Conservation (phyloP, 257 asterid species). For the Nicotiana noctiflora region DNA sequence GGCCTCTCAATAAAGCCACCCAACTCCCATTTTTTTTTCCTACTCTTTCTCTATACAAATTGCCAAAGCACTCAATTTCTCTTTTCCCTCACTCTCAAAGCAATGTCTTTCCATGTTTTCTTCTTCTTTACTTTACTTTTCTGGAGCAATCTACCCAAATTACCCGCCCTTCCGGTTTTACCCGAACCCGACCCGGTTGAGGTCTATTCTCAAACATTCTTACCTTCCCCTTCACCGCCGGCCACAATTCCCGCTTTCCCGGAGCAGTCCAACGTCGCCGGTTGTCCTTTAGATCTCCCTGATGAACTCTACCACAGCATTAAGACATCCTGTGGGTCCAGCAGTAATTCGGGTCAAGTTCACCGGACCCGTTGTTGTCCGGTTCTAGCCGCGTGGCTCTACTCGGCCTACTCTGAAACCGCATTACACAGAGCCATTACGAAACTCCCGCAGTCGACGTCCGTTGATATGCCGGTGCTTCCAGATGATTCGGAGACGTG, state of each 20-base stretch:
- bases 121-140: slow-evolving; percentile 28
- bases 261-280: slow-evolving; percentile 63
- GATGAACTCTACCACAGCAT: slow-evolving; percentile 59
- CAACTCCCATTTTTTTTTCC: not conserved
- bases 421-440: slow-evolving; percentile 37
- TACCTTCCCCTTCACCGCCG: slow-evolving; percentile 41
- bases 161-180: slow-evolving; percentile 36
- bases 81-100: slow-evolving; percentile 20
- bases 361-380: slow-evolving; percentile 89
- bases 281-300: slow-evolving; percentile 74
- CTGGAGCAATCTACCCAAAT: slow-evolving; percentile 15
- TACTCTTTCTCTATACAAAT: slow-evolving; percentile 1
- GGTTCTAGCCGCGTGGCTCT: slow-evolving; percentile 85
- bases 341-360: slow-evolving; percentile 36
- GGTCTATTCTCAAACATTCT: slow-evolving; percentile 41
- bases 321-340: slow-evolving; percentile 55
- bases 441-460: slow-evolving; percentile 28
- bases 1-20: slow-evolving; percentile 8
- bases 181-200: slow-evolving; percentile 63
- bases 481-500: slow-evolving; percentile 93
- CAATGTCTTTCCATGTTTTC: slow-evolving; percentile 39
- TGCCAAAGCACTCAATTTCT: not conserved
- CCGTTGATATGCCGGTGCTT: slow-evolving; percentile 73
- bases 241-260: slow-evolving; percentile 94
- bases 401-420: slow-evolving; percentile 74